Conservation (phyloP, 768 basidiomycete species). For the Tylopilus intermedius region DNA sequence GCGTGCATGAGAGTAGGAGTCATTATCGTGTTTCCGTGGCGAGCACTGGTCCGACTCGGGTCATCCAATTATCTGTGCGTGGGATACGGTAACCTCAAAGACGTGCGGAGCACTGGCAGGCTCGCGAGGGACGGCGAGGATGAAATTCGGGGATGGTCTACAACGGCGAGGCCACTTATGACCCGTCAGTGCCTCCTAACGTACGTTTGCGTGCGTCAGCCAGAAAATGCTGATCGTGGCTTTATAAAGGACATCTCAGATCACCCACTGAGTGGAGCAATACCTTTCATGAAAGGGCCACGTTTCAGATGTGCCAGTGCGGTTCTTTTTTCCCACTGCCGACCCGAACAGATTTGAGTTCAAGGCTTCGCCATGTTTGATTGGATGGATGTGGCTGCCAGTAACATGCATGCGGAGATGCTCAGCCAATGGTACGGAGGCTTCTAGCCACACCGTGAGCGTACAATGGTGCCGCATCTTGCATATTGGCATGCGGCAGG, state of each 20-base stretch:
- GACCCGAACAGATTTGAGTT: background rate
- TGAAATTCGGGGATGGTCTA: background rate
- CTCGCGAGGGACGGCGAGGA: background rate
- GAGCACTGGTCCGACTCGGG: background rate
- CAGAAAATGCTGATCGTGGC: background rate
- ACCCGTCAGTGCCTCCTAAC: background rate
- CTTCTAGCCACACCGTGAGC: too few species aligned
- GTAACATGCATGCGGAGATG: background rate
- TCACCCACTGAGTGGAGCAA: background rate
- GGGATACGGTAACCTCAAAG: background rate
- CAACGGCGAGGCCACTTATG: background rate
- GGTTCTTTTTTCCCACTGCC: background rate
- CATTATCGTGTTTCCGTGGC: background rate
- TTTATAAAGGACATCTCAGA: background rate
- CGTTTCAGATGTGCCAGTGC: too few species aligned
- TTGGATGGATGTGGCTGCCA: background rate
- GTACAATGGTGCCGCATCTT: too few species aligned
- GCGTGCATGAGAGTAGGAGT: conserved; percentile 1
- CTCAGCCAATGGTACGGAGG: background rate
- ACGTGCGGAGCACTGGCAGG: background rate
- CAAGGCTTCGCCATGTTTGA: background rate
- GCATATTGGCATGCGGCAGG: background rate
- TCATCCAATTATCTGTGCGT: background rate
- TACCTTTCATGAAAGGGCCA: too few species aligned
- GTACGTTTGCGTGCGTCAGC: background rate